Base-by-base conservation (phyloP, 208 protist genomes). In the Wallacemonas rigidus region DNA sequence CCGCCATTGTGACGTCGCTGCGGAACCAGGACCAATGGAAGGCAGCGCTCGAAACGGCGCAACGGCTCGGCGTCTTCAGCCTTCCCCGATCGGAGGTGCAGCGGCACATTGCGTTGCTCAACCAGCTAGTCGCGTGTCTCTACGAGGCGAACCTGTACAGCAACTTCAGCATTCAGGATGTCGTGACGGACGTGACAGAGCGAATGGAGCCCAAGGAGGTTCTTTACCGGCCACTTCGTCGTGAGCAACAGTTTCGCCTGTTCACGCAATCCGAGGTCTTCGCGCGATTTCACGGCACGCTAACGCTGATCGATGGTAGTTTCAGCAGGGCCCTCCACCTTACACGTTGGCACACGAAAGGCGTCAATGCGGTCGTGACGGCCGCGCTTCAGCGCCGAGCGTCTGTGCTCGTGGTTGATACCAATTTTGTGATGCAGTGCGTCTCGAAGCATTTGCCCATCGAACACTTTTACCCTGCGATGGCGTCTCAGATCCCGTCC, bases 401-500 rank as follows among this genome's bases (percentile, higher is more conserved):
- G n/a, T 43, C 65, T 0, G 17, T 90, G 4, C 51, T 96, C 1
- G 82, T 96, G 38, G 54, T 95, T 14, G 92, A 96, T 75, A 96
- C 92, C 1, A 96, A 96, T 69, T 90, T 94, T 79, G 63, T 96
- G 15, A 61, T 96, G 35, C 89, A 96, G 35, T 90, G 88, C 51
- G 81, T 83, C 9, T 50, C 86, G 7, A 93, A 93, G 54, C 86
- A 96, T 58, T 65, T 93, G 0, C 65, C 88, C 0, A 64, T 93
- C 15, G 86, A 87, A 54, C 87, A 92, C 71, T 94, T 96, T 69
- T 85, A 89, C 61, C 44, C 64, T 2, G 68, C 74, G 53, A 93
- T 94, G 51, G 71, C 70, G 51, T 75, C 79, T 55, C 83, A 88
- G 67, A 85, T 89, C 76, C 79, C 88, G 12, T 64, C 81, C 39